Evolutionary conservation across 169 alveolate genomes (phyloP).

Genomic region (Eimeria sp.): DNA sequence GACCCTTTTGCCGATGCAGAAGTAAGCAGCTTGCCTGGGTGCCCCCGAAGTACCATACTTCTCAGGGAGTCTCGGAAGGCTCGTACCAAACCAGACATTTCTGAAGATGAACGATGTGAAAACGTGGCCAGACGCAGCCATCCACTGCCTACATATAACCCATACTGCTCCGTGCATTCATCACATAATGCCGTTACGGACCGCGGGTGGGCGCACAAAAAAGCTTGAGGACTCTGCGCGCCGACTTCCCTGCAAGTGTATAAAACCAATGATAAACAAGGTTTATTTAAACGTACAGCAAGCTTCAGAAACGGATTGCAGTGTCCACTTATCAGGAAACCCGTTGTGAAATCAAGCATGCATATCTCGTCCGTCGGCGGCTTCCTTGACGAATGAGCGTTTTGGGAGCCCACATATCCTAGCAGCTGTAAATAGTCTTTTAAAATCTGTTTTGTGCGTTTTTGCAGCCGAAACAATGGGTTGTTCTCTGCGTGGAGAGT

Average conservation of each 20-base stretch:
- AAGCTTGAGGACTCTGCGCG: background rate
- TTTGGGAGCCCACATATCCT: background rate
- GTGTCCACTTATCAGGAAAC: background rate
- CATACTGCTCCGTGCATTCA: background rate
- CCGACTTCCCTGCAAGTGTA: background rate
- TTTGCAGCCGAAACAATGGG: background rate
- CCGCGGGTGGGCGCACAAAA: background rate
- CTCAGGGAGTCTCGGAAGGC: conserved; percentile 15
- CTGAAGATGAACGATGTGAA: background rate
- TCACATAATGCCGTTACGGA: background rate
- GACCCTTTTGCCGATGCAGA: background rate
- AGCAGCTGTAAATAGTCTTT: background rate
- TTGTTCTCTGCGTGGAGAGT: background rate
- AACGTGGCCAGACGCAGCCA: background rate
- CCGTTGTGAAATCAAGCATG: background rate
- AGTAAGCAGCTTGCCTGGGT: background rate
- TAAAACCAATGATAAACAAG: background rate
- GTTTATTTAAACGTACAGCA: background rate
- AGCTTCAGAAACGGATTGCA: background rate
- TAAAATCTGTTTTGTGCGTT: background rate
- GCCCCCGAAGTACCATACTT: background rate
- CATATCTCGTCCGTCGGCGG: conserved; percentile 15
- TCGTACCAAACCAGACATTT: conserved; percentile 27
- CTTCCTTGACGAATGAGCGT: background rate
- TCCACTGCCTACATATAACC: background rate